Conservation (phyloP, 2,329 filamentous ascomycete genomes). For the Emmonsiellopsis sp. region DNA sequence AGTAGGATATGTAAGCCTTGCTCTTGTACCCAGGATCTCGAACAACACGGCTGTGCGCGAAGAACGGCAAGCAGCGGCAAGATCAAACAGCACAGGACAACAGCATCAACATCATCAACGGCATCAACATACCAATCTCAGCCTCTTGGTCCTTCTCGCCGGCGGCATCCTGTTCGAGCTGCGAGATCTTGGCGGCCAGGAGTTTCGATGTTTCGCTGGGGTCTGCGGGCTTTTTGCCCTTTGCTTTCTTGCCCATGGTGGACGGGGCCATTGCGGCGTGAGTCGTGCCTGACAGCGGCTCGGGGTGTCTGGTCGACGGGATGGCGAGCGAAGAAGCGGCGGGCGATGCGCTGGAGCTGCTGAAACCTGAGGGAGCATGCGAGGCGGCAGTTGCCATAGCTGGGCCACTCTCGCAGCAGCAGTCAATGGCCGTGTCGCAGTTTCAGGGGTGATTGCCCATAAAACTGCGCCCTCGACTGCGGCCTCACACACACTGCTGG, state of each 20-base stretch:
- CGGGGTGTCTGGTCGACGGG: slow-evolving; percentile 37
- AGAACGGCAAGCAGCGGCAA: too few relatives aligned
- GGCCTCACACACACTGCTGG: neutral
- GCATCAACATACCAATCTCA: slow-evolving; percentile 68
- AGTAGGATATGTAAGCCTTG: slow-evolving; percentile 18
- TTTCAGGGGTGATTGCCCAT: neutral
- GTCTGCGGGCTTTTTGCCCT: slow-evolving; percentile 76
- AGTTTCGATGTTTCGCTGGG: slow-evolving; percentile 85
- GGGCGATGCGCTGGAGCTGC: slow-evolving; percentile 1
- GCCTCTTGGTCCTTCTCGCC: slow-evolving; percentile 92
- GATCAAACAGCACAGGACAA: neutral
- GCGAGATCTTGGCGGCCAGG: slow-evolving; percentile 85
- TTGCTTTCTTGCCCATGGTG: slow-evolving; percentile 62
- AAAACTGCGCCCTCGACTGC: neutral
- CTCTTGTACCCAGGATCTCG: neutral
- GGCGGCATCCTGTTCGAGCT: slow-evolving; percentile 86
- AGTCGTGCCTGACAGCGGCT: slow-evolving; percentile 21
- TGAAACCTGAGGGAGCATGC: slow-evolving; percentile 1
- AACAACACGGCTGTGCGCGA: slow-evolving; percentile 3
- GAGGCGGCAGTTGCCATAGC: slow-evolving; percentile 6
- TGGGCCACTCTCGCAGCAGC: neutral
- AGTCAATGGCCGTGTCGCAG: slow-evolving; percentile 1
- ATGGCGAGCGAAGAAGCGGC: slow-evolving; percentile 22
- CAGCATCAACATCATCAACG: neutral
- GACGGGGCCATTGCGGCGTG: slow-evolving; percentile 37